Percentiles rank a stretch among this genome's conserved stretches.
These are phyloP conservation scores for Nevesoporus exiguus DNA, from an alignment of 768 basidiomycete species.

Conservation along the genomic window DNA sequence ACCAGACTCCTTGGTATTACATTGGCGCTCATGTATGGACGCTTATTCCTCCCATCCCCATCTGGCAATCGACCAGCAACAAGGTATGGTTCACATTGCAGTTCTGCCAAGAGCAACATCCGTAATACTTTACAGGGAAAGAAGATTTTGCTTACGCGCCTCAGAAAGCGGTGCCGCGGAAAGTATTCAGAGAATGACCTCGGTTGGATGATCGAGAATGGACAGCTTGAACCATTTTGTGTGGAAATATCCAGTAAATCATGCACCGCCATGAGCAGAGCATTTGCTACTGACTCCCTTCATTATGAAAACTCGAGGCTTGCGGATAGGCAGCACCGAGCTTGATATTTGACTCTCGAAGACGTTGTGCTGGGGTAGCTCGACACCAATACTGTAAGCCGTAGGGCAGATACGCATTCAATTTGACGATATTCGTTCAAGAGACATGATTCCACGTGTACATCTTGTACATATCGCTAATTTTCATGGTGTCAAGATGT, in stretches of 20 bases:
- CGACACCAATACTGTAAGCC: neutral
- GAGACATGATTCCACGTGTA: neutral
- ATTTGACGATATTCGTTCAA: neutral
- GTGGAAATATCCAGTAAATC: slow-evolving; percentile 34
- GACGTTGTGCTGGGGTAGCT: neutral
- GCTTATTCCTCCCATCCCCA: slow-evolving; percentile 22
- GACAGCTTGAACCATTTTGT: slow-evolving; percentile 45
- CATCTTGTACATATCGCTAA: neutral
- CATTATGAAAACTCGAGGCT: slow-evolving; percentile 11
- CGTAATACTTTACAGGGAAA: slow-evolving; percentile 23
- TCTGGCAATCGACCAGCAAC: slow-evolving; percentile 41
- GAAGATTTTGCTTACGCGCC: slow-evolving; percentile 34
- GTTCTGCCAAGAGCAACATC: neutral
- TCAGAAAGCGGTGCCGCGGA: slow-evolving; percentile 35
- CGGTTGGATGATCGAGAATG: slow-evolving; percentile 35
- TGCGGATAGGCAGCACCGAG: neutral
- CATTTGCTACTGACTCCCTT: slow-evolving; percentile 23
- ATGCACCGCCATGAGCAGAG: slow-evolving; percentile 16
- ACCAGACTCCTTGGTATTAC: slow-evolving; percentile 41
- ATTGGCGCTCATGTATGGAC: slow-evolving; percentile 50
- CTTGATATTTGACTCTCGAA: neutral
- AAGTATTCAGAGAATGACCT: slow-evolving; percentile 35
- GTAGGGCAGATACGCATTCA: neutral
- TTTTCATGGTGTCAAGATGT: neutral
- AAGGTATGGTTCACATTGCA: slow-evolving; percentile 27